Evolutionary conservation across 2,329 filamentous ascomycete species (phyloP), one percentile per base, ranked within the genome.

Genomic region (Polytolypa hystricis): DNA sequence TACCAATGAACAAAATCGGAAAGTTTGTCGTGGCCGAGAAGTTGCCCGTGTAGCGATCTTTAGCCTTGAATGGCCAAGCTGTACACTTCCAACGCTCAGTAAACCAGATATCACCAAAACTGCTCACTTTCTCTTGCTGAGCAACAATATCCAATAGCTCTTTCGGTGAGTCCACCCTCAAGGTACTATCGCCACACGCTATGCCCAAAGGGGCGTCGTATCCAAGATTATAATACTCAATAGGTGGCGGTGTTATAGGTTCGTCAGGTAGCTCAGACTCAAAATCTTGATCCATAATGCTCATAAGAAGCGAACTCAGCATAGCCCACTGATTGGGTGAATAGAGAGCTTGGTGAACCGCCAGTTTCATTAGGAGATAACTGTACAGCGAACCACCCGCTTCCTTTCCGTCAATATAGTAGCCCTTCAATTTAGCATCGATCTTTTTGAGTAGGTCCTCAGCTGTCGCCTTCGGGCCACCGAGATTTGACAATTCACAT

Each of bases 401-500:
- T 19, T 16, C 12, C 11, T 28, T 14, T 21, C 33, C 38, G 21
- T 42, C 32, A 14, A 26, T 32, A 17, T 36, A 17, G 17, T 28
- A 33, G 11, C 16, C 19, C 27, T 39, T 17, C 12, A 37, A 19
- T 20, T 28, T 29, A 11, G 28, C 20, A 26, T 33, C 33, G 15
- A 42, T 29, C 17, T 17, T 18, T 10, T 35, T 20, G 12, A 39
- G 35, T n/a, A 36, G 18, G 10, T 21, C 16, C 10, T 35, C 28
- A 23, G 37, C 9, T 4, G 33, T 38, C n/a, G 29, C 33, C 8
- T 38, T 23, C 15, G 28, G 28, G 12, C 35, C 35, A 19, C 33
- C 25, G 18, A 38, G 16, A 23, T 33, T 33, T 33, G 35, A 28
- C 20, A 76, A 59, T 1, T 60, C 58, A 39, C 73, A 77, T 4